Percentiles rank a stretch among this genome's conserved stretches.
Conservation (phyloP, 345 rosid species). For the Rhodamnia rubescens region DNA sequence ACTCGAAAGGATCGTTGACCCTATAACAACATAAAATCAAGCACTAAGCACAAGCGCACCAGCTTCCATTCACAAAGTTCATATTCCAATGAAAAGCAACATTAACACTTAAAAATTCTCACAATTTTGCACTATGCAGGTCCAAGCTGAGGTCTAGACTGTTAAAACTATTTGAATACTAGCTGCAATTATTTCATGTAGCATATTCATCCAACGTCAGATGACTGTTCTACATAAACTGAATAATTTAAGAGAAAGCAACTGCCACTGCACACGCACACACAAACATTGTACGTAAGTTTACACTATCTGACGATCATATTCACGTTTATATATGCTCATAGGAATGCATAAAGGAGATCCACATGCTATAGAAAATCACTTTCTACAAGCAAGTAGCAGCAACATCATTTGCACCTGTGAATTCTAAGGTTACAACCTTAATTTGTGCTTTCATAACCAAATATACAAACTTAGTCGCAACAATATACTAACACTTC, state of each 20-base stretch:
- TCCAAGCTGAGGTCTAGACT: neutral
- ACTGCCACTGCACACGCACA: neutral
- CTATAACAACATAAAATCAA: conserved; percentile 14
- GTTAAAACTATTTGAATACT: neutral
- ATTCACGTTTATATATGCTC: neutral
- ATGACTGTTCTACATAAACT: neutral
- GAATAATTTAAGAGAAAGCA: neutral
- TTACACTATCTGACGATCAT: neutral
- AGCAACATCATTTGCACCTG: neutral
- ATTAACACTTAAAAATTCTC: neutral
- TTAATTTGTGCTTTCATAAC: neutral
- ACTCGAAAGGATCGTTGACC: conserved; percentile 16
- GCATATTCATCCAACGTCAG: neutral
- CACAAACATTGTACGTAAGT: neutral
- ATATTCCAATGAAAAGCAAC: neutral
- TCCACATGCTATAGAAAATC: neutral
- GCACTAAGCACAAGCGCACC: conserved; percentile 1
- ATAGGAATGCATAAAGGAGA: neutral
- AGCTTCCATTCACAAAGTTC: neutral
- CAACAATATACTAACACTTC: neutral
- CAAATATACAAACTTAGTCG: neutral
- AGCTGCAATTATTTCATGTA: neutral
- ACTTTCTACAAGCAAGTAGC: neutral
- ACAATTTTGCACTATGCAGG: neutral
- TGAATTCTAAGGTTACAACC: neutral